Evolutionary conservation across 108 stramenopile genomes (phyloP), one percentile per base, ranked within the genome.

Genomic region (Pseudonitzschia delicatissima): DNA sequence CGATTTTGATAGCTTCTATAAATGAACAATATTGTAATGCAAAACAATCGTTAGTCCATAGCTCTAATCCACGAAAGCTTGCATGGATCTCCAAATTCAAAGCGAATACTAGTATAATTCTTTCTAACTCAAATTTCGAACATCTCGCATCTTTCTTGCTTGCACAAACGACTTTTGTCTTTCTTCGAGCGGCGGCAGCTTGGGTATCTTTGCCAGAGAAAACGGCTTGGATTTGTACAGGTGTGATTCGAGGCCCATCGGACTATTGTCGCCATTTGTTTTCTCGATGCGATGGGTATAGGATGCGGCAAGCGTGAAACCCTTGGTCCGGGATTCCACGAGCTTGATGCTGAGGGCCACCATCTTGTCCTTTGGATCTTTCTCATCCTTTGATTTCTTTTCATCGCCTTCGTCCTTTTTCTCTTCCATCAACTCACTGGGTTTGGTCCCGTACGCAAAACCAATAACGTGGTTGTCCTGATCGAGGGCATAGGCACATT

Each of bases 401-500:
- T 49, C 26, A 3, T 57, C 33, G 28, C 17, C 33, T 48, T 64
- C 13, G 9, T 59, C 64, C 4, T n/a, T 45, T 5, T 45, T 45
- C 3, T 15, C 13, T 13, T 45, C 26, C 53, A 33, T 2, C 25
- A 36, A 39, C 34, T 71, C 77, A 61, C 66, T 67, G 23, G 70
- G 70, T 63, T 65, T 69, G 63, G 67, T 76, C 29, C 74, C 74
- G 51, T 75, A 86, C 27, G 84, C 78, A 74, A 88, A 90, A 1
- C 92, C 92, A 27, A 93, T 49, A 8, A 93, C 70, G 26, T 69
- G 63, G 13, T 88, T 88, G 20, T 81, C 63, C 64, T 93, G 88
- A 77, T 93, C 92, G 31, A 80, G 71, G 21, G 86, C 79, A 71
- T 88, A 93, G 17, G 92, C 92, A 62, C 88, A 77, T 62, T 90